phyloP scores from a whole-genome alignment of 495 filamentous ascomycete species.

The Trichoderma gamsii region DNA sequence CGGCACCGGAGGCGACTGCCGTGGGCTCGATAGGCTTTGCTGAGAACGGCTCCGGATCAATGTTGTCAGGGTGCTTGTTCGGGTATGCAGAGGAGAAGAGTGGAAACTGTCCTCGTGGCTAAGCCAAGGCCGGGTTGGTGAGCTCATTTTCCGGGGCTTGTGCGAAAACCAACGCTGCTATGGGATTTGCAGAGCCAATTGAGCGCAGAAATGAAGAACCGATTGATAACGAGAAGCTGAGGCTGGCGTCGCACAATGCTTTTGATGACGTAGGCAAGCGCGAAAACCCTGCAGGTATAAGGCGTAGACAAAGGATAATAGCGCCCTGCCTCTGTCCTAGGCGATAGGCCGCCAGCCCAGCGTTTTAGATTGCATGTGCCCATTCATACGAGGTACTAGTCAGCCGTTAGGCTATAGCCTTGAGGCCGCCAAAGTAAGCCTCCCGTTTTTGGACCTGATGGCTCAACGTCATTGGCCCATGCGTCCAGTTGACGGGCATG shows the following conservation, averaged over 20 bases:
- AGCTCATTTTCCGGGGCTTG: background rate
- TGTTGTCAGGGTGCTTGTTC: constrained; percentile 29
- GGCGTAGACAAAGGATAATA: background rate
- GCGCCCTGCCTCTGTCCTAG: background rate
- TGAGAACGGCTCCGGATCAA: constrained; percentile 34
- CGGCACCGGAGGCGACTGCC: constrained; percentile 7
- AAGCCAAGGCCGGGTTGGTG: constrained; percentile 19
- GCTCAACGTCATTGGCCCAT: background rate
- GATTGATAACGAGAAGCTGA: background rate
- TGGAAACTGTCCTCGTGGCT: constrained; percentile 24
- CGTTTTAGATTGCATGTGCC: background rate
- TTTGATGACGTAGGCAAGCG: background rate
- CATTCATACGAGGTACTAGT: constrained; percentile 1
- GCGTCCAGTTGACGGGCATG: background rate
- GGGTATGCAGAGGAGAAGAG: constrained; percentile 24
- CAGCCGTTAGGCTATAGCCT: background rate
- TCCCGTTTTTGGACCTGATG: background rate
- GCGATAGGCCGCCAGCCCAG: background rate
- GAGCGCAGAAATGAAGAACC: background rate
- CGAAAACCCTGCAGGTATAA: background rate
- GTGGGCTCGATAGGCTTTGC: constrained; percentile 2
- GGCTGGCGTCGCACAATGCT: background rate
- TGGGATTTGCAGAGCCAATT: background rate
- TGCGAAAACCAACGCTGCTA: background rate
- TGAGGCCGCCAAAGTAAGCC: background rate